Evolutionary conservation across 176 grass and related monocot species (phyloP), one percentile per base, ranked within the genome.

Genomic region (Melocanna baccifera): DNA sequence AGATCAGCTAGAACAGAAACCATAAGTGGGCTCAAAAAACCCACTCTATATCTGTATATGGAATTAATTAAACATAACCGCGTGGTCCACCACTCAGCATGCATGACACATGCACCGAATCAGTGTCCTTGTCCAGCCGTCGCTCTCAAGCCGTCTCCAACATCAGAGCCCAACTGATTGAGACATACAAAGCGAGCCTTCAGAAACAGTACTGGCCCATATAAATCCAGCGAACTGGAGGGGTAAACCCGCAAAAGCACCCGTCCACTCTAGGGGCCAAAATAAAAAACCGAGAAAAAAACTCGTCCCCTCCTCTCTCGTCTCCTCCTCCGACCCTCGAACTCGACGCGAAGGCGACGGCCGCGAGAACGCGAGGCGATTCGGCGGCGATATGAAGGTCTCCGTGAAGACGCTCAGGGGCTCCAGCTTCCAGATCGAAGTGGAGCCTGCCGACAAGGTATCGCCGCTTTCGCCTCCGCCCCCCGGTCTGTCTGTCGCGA

Each of bases 391-490:
- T 81, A 96, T 96, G 94, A 93, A 93, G 91, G 76, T 96, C 56
- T 91, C 89, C 29, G 73, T 96, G 13, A 96, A 96, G 91, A 96
- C 91, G 25, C 94, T 96, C 25, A 93, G 83, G 70, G 94, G 94
- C 14, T 89, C 91, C 70, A 93, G 62, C 68, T 96, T 91, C 80
- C 84, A 93, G 88, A 96, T 96, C 94, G 91, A 93, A 40, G 91
- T 89, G 53, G 75, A 83, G 1, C 77, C 89, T 12, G 16, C 80
- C 22, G 62, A 87, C 72, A 97, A 91, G 89, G 94, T 97, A 83
- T 6, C 65, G 28, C 62, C 30, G 51, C 73, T 37, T 4, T 47
- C 55, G 6, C 37, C n/a, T 6, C 46, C 61, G 47, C 56, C 65
- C 48, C 74, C 74, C 80, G 81, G 87, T 91, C 78, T 76, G 39